Evolutionary conservation across 2,329 filamentous ascomycete genomes (phyloP).

Genomic region (Xylaria sp.): DNA sequence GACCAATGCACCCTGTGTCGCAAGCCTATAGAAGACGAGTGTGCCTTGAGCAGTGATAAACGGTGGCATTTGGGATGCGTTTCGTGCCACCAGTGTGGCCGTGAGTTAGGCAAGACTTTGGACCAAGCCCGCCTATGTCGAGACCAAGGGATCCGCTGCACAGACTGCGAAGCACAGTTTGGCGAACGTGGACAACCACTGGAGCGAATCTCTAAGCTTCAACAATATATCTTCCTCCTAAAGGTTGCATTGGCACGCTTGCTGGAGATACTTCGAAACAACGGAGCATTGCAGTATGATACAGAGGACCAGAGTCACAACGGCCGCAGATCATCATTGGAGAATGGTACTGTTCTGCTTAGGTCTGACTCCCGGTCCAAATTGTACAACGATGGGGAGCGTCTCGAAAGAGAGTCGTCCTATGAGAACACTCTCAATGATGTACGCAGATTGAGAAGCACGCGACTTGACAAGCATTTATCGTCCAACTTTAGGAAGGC

Average conservation of each 20-base stretch:
- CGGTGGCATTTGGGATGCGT: conserved; percentile 89
- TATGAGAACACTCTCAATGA: conserved; percentile 98
- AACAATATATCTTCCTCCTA: conserved; percentile 94
- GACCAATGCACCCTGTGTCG: conserved; percentile 87
- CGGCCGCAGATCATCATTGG: conserved; percentile 65
- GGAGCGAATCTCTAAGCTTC: conserved; percentile 82
- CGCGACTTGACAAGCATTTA: conserved; percentile 91
- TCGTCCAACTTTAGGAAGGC: conserved; percentile 94
- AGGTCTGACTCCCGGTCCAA: conserved; percentile 77
- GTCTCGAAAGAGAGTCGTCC: conserved; percentile 74
- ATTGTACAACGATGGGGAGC: conserved; percentile 74
- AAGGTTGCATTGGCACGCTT: conserved; percentile 91
- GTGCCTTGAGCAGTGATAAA: conserved; percentile 76
- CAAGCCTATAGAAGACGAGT: conserved; percentile 94
- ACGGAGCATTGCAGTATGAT: conserved; percentile 80
- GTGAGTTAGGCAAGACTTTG: conserved; percentile 75
- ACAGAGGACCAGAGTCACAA: conserved; percentile 77
- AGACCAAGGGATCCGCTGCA: conserved; percentile 78
- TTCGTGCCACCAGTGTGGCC: conserved; percentile 73
- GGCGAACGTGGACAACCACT: conserved; percentile 68
- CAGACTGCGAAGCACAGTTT: conserved; percentile 68
- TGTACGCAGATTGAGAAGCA: conserved; percentile 90
- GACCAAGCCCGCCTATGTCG: conserved; percentile 78
- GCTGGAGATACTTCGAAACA: conserved; percentile 85
- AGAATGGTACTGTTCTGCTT: conserved; percentile 64